Percentiles rank a stretch among this genome's conserved stretches.
Conservation (phyloP, 352 stramenopile species). For the Blastocystis sp. region DNA sequence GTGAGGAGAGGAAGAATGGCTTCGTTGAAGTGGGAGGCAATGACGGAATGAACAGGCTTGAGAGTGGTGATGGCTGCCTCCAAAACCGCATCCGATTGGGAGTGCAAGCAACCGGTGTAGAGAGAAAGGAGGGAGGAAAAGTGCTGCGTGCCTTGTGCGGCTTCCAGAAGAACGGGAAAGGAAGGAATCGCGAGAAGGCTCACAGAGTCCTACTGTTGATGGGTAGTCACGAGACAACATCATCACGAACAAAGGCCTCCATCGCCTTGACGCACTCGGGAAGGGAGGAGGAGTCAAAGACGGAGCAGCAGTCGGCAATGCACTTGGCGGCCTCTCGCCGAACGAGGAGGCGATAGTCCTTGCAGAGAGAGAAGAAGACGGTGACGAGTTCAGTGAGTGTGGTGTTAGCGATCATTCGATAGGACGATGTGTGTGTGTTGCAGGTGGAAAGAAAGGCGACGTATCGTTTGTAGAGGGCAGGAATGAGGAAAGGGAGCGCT, state of each 20-base stretch:
- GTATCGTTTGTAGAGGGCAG: slow-evolving; percentile 19
- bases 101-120: slow-evolving; percentile 12
- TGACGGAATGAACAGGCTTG: background rate
- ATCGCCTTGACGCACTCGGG: background rate
- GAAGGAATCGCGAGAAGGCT: background rate
- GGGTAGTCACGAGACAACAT: background rate
- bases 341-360: slow-evolving; percentile 31
- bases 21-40: slow-evolving; percentile 12
- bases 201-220: slow-evolving; percentile 9
- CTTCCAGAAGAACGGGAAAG: background rate
- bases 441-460: background rate
- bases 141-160: background rate
- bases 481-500: slow-evolving; percentile 5
- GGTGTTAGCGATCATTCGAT: slow-evolving; percentile 3
- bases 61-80: background rate
- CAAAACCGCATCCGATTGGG: background rate
- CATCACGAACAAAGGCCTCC: slow-evolving; percentile 14
- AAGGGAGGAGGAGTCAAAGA: slow-evolving; percentile 13
- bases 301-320: background rate
- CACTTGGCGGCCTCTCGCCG: slow-evolving; percentile 21
- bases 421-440: background rate
- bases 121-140: background rate
- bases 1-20: background rate
- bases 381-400: background rate
- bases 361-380: slow-evolving; percentile 38